phyloP scores from a whole-genome alignment of 148 eudicot genomes.

The Spergularia bocconei region DNA sequence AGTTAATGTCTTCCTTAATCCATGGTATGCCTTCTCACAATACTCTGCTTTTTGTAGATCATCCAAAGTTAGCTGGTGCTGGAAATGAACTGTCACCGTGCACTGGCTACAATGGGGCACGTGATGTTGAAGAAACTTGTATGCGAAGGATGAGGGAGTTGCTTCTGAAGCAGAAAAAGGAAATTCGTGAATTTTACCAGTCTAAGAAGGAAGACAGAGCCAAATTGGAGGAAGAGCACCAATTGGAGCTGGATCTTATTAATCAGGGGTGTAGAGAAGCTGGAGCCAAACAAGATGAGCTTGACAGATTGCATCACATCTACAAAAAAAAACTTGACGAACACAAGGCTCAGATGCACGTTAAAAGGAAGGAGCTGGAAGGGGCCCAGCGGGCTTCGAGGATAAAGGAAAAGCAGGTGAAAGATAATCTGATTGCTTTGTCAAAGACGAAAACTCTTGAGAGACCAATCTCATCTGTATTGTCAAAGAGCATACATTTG shows the following conservation, averaged over 20 bases:
- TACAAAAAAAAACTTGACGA: conserved; percentile 20
- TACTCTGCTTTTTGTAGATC: conserved; percentile 11
- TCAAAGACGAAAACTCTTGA: neutral
- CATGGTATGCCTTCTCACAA: neutral
- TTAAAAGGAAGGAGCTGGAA: conserved; percentile 17
- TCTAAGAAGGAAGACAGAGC: conserved; percentile 22
- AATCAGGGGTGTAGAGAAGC: conserved; percentile 23
- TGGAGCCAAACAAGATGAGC: conserved; percentile 11
- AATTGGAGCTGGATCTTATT: conserved; percentile 18
- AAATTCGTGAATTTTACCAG: conserved; percentile 22
- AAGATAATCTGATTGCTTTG: conserved; percentile 4
- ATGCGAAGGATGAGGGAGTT: conserved; percentile 25
- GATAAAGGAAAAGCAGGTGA: conserved; percentile 26
- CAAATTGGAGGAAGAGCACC: conserved; percentile 24
- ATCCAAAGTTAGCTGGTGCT: conserved; percentile 1
- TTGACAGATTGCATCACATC: conserved; percentile 22
- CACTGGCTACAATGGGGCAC: conserved; percentile 5
- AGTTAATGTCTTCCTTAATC: neutral
- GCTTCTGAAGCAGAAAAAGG: conserved; percentile 22
- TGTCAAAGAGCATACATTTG: conserved; percentile 14
- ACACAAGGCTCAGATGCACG: conserved; percentile 25
- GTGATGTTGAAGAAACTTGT: conserved; percentile 18
- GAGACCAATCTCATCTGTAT: neutral
- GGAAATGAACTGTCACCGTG: neutral
- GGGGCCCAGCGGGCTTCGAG: conserved; percentile 21